These are phyloP conservation scores for Haplosporangium sp. DNA, from an alignment of 371 early-diverging fungal genomes.

Conservation along the genomic window DNA sequence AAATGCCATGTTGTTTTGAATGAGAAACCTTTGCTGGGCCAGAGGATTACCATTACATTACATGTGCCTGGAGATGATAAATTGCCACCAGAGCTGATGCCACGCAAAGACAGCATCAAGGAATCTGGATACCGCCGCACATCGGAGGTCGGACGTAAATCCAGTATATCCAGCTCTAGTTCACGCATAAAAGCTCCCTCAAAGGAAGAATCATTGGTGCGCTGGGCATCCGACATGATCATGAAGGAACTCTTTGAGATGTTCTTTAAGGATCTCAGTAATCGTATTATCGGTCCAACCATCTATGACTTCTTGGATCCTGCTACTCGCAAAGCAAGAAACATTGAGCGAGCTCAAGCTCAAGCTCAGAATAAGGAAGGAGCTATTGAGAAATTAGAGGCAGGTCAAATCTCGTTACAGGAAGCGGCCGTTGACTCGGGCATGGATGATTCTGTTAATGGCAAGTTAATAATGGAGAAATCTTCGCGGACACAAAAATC, in stretches of 20 bases:
- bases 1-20: conserved; percentile 61
- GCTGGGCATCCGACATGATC: conserved; percentile 60
- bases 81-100: conserved; percentile 42
- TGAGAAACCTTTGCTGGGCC: conserved; percentile 60
- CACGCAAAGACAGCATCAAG: conserved; percentile 24
- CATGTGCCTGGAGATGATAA: conserved; percentile 57
- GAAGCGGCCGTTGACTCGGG: conserved; percentile 28
- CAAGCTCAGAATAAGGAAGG: conserved; percentile 15
- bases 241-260: conserved; percentile 66
- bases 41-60: conserved; percentile 58
- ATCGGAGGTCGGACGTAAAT: conserved; percentile 30
- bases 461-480: not conserved
- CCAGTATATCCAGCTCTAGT: conserved; percentile 10
- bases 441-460: conserved; percentile 5
- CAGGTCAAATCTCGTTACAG: conserved; percentile 1
- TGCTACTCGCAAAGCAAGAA: conserved; percentile 33
- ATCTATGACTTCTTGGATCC: conserved; percentile 67
- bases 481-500: not conserved
- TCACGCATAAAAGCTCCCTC: conserved; percentile 31
- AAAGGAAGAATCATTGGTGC: conserved; percentile 46
- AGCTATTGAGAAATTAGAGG: conserved; percentile 14
- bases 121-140: conserved; percentile 36
- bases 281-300: conserved; percentile 65
- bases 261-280: conserved; percentile 70
- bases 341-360: conserved; percentile 18